phyloP scores from a whole-genome alignment of 2,329 filamentous ascomycete species.

The Lachnellula willkommii region DNA sequence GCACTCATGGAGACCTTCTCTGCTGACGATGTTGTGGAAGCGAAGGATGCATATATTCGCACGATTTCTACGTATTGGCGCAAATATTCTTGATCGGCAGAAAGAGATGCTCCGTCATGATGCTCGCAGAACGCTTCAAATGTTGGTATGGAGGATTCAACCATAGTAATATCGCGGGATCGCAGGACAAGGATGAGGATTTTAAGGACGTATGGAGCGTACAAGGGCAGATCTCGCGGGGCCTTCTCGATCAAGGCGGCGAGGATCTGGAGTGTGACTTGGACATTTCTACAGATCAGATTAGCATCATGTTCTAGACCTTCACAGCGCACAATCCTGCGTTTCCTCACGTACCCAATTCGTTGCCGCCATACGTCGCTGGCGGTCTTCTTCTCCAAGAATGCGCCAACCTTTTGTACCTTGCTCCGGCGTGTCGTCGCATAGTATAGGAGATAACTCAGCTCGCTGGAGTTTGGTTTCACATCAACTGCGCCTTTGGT shows the following conservation, averaged over 20 bases:
- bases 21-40: constrained; percentile 54
- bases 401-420: constrained; percentile 90
- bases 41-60: constrained; percentile 71
- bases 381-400: constrained; percentile 89
- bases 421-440: constrained; percentile 90
- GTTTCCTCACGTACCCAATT: constrained; percentile 64
- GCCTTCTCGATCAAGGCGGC: constrained; percentile 89
- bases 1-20: constrained; percentile 55
- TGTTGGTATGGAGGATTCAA: constrained; percentile 80
- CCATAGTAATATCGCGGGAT: constrained; percentile 84
- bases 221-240: constrained; percentile 82
- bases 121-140: constrained; percentile 86
- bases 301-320: constrained; percentile 12
- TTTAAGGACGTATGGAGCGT: constrained; percentile 76
- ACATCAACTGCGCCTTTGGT: constrained; percentile 89
- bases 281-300: constrained; percentile 63
- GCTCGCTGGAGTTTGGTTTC: constrained; percentile 92
- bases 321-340: constrained; percentile 1
- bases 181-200: constrained; percentile 78
- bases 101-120: constrained; percentile 79
- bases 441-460: constrained; percentile 96
- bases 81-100: constrained; percentile 79
- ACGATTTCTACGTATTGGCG: constrained; percentile 79
- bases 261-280: constrained; percentile 90
- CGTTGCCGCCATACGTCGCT: constrained; percentile 85